Conservation (phyloP, 768 basidiomycete genomes). For the Crassisporium funariophilum region DNA sequence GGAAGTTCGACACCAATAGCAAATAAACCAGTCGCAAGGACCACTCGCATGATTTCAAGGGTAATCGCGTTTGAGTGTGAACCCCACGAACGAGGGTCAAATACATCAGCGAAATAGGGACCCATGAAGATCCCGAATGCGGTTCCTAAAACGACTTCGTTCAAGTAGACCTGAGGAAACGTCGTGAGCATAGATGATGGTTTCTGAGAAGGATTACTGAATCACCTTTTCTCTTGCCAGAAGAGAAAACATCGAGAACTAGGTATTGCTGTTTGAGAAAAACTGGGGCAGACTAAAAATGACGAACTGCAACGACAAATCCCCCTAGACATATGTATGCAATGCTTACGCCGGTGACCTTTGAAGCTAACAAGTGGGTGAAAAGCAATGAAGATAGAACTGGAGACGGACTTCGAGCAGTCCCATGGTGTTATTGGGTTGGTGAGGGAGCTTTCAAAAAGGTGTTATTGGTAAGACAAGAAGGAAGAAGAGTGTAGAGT, state of each 20-base stretch:
- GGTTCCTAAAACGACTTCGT: conserved; percentile 93
- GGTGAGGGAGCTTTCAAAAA: too few species aligned
- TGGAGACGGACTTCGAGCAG: conserved; percentile 36
- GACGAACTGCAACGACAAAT: conserved; percentile 42
- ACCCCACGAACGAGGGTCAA: conserved; percentile 81
- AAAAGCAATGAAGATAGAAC: conserved; percentile 12
- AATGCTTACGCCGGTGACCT: conserved; percentile 56
- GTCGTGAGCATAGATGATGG: not conserved
- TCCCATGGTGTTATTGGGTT: conserved; percentile 16
- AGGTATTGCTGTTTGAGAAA: not conserved
- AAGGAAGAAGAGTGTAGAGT: not conserved
- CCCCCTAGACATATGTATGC: conserved; percentile 68
- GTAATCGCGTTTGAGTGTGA: conserved; percentile 60
- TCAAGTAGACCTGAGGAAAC: conserved; percentile 68
- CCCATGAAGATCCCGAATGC: conserved; percentile 66
- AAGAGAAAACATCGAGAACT: conserved; percentile 87
- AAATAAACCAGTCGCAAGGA: conserved; percentile 91
- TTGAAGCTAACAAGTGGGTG: conserved; percentile 25
- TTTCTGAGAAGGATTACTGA: not conserved
- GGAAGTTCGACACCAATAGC: conserved; percentile 96
- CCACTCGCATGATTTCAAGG: conserved; percentile 78
- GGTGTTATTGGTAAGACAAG: too few species aligned
- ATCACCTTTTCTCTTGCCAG: conserved; percentile 79
- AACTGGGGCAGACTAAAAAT: not conserved
- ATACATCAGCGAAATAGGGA: conserved; percentile 69